Evolutionary conservation across 345 rosid species (phyloP).

Genomic region (Erysimum cheiranthoides): DNA sequence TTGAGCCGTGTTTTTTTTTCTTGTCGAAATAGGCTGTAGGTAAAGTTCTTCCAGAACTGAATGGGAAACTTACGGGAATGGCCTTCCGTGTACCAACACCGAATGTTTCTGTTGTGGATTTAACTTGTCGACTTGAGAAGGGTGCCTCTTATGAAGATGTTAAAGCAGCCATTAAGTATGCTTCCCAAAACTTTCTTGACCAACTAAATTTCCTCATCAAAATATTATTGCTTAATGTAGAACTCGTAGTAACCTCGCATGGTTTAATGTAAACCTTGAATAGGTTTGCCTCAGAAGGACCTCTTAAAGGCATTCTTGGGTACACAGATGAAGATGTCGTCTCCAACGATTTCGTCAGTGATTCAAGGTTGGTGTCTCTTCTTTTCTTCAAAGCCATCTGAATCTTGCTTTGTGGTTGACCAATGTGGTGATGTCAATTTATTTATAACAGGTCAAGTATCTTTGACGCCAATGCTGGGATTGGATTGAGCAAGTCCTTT

Average conservation of each 20-base stretch:
- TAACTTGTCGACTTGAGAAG: conserved; percentile 96
- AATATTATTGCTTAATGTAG: not conserved
- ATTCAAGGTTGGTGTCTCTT: conserved; percentile 64
- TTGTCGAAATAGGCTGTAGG: conserved; percentile 80
- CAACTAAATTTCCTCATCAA: not conserved
- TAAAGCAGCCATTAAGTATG: conserved; percentile 91
- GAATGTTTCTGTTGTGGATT: conserved; percentile 95
- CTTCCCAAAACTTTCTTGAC: conserved; percentile 25
- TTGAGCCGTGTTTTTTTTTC: conserved; percentile 6
- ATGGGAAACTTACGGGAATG: conserved; percentile 99
- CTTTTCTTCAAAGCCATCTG: conserved; percentile 1
- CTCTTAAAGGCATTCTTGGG: conserved; percentile 90
- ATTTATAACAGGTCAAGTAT: conserved; percentile 78
- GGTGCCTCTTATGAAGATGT: conserved; percentile 93
- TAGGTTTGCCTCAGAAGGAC: conserved; percentile 95
- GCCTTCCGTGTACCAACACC: conserved; percentile 99
- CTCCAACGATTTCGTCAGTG: conserved; percentile 91
- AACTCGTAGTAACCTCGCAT: conserved; percentile 22
- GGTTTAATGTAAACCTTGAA: conserved; percentile 19
- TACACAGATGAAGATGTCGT: conserved; percentile 98
- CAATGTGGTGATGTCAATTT: conserved; percentile 16
- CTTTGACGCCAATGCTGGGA: conserved; percentile 98
- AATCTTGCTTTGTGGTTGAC: conserved; percentile 15
- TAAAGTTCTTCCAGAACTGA: conserved; percentile 96
- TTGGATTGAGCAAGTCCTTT: conserved; percentile 80